Evolutionary conservation across 768 basidiomycete species (phyloP), one percentile per base, ranked within the genome.

Genomic region (Psilocybe azurescens): DNA sequence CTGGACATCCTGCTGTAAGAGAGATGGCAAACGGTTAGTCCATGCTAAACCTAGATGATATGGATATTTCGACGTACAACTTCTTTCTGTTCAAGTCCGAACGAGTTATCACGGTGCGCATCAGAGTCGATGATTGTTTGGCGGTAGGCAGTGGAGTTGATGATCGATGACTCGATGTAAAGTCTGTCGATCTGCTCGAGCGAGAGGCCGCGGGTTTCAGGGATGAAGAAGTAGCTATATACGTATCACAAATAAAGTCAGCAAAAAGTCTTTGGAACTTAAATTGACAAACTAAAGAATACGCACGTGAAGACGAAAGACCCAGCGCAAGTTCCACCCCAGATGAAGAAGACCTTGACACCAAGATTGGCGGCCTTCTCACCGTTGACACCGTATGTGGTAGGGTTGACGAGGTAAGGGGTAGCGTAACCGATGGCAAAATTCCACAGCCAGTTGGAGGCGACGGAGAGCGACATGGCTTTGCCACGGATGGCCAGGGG

Each of bases 301-400:
- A 28, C 28, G n/a, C 3, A 91, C 39, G 90, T 84, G 78, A 93
- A 94, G 68, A 91, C 36, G 72, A 88, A 72, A 71, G 86, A 89
- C 65, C 87, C 82, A 51, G 81, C 69, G 68, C 90, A 93, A 8
- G 86, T 89, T 48, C 71, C 70, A n/a, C 78, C 77, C 92, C 91
- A 94, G 73, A 94, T 84, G 80, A 93, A 93, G 86, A 94, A 94
- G 73, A 93, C 91, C 70, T 89, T 90, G 46, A 80, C 79, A 38
- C 82, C 79, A 10, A 91, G 83, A 57, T 75, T 73, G 6, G 81
- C 82, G 56, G 82, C 77, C 38, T 74, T 69, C 14, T 62, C 64
- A 6, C 63, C 68, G 33, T 68, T 67, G 50, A 64, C 38, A 50
- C 70, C 70, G 9, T 48, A 61, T 11, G 70, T 69, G 1, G 63